Percentiles rank a stretch among this genome's conserved stretches.
Evolutionary conservation across 306 rosid species (phyloP).

Genomic region (Acmispon strigosus): DNA sequence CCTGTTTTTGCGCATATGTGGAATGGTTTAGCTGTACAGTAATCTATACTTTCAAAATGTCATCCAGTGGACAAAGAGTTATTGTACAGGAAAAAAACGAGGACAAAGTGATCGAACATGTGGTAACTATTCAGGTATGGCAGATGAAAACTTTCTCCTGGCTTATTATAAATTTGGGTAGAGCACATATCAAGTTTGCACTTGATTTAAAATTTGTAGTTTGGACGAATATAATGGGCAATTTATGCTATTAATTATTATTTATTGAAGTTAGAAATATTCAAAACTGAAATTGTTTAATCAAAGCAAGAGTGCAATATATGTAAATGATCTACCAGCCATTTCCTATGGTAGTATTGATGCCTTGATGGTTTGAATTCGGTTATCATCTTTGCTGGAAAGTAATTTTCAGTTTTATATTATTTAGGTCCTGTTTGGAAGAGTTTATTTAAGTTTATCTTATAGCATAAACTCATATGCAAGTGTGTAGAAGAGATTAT

Average conservation of each 20-base stretch:
- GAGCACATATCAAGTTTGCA: background rate
- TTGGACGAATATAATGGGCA: no score
- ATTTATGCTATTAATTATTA: background rate
- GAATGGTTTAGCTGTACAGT: conserved; percentile 9
- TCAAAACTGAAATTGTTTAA: background rate
- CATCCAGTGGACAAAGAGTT: conserved; percentile 85
- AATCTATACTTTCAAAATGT: conserved; percentile 14
- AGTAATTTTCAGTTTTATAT: background rate
- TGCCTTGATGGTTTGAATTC: conserved; percentile 1
- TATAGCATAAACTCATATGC: no score
- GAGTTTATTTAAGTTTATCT: no score
- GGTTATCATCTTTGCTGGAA: background rate
- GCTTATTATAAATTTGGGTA: background rate
- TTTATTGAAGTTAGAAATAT: background rate
- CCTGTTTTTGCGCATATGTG: background rate
- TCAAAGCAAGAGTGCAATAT: background rate
- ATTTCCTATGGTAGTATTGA: conserved; percentile 6
- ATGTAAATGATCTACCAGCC: background rate
- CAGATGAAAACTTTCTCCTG: conserved; percentile 13
- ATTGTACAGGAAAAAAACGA: conserved; percentile 66
- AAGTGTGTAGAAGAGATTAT: no score
- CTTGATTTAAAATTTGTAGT: background rate
- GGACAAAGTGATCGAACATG: conserved; percentile 64
- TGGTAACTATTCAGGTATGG: conserved; percentile 83
- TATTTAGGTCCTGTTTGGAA: background rate